Base-by-base conservation (phyloP, 306 rosid species). In the Mimosa pudica region DNA sequence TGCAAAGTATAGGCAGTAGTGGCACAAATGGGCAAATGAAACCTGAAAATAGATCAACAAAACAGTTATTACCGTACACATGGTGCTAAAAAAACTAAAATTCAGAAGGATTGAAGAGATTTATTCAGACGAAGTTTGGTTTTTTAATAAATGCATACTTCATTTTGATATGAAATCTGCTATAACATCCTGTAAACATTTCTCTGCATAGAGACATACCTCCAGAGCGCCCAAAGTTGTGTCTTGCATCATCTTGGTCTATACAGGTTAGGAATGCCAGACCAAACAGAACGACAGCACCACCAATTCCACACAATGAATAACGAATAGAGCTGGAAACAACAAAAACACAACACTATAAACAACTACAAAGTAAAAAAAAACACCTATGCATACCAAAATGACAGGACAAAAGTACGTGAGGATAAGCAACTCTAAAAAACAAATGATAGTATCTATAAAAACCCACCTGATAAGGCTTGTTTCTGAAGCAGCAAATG, bases 1-100 rank as follows among this genome's bases (percentile, higher is more conserved):
- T 87, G 81, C 90, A 92, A 70, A 81, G 71, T 42, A 92, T 85
- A 16, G 98, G 98, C 46, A 94, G 90, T 77, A 91, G 80, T 7
- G 98, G 98, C 55, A 94, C 98, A 32, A 91, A 83, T 17, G 98
- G 98, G 83, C 97, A 94, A 66, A 77, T 82, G 88, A 94, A 94
- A 83, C 97, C 98, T 94, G 91, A 68, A 87, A 80, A 83, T 8
- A 70, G 41, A 79, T 76, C 20, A 76, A 55, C 10, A 36, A 11
- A 6, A 46, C 36, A 73, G 67, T 73, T 51, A 60, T 3, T 33
- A 30, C 66, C 57, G 18, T 5, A 24, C 48, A 20, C 20, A 24
- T 49, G 13, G 52, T 2, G n/a, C 18, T 64, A 4, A 24, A 24
- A 17, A 17, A 17, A 6, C 11, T 2, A n/a, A 20, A 60, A 61